These are phyloP conservation scores for Eremothecium gossypii DNA, from an alignment of 1,139 yeast genomes.

Conservation along the genomic window DNA sequence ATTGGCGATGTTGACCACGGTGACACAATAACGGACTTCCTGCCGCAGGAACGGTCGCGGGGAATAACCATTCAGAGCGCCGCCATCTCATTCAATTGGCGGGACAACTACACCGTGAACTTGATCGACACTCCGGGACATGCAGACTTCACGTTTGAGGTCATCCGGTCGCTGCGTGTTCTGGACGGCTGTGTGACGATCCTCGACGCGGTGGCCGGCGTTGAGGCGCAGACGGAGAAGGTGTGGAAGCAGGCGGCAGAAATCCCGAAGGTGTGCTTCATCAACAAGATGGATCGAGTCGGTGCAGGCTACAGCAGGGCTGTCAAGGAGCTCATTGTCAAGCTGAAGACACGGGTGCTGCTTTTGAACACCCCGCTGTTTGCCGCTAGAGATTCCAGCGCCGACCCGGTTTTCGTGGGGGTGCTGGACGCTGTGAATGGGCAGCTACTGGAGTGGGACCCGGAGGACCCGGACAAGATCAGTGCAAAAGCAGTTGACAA, in stretches of 20 bases:
- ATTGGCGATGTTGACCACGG: constrained; percentile 96
- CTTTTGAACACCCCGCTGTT: constrained; percentile 72
- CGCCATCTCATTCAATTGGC: constrained; percentile 87
- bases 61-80: constrained; percentile 97
- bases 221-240: constrained; percentile 94
- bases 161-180: constrained; percentile 77
- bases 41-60: constrained; percentile 82
- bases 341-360: constrained; percentile 65
- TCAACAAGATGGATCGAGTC: constrained; percentile 92
- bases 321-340: constrained; percentile 73
- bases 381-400: constrained; percentile 31
- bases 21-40: constrained; percentile 88
- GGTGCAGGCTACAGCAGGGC: constrained; percentile 94
- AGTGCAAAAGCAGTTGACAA: constrained; percentile 38
- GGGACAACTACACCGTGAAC: constrained; percentile 57
- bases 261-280: constrained; percentile 68
- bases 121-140: constrained; percentile 97
- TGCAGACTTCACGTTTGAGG: constrained; percentile 95
- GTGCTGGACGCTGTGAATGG: constrained; percentile 71
- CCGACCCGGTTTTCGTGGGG: constrained; percentile 56
- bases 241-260: constrained; percentile 85
- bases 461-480: constrained; percentile 48
- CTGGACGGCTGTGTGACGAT: constrained; percentile 91
- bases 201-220: constrained; percentile 94
- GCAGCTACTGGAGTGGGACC: constrained; percentile 56